Conservation (phyloP, 2,329 filamentous ascomycete genomes). For the Ceratocystis papillata region DNA sequence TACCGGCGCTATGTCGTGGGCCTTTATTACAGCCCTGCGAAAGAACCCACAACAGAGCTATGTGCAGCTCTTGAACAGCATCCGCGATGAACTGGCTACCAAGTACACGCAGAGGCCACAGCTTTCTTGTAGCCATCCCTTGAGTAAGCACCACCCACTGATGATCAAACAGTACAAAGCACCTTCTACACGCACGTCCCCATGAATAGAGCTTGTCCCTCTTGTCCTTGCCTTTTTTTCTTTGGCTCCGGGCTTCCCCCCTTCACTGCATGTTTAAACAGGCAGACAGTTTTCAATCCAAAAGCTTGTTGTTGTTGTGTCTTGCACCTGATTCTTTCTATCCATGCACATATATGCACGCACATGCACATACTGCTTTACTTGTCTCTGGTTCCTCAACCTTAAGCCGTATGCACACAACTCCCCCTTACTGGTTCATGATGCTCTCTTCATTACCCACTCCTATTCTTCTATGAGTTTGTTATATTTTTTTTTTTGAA, state of each 20-base stretch:
- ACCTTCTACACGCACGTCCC: constrained; percentile 12
- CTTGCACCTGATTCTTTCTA: constrained; percentile 1
- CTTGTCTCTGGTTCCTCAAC: background rate
- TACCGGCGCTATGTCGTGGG: constrained; percentile 96
- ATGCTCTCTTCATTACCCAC: background rate
- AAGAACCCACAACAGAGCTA: constrained; percentile 99
- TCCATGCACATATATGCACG: background rate
- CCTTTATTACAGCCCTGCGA: constrained; percentile 83
- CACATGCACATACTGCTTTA: background rate
- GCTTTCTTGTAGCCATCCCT: constrained; percentile 88
- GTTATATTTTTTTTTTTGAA: too few relatives aligned
- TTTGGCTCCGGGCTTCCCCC: background rate
- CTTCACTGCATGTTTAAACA: background rate
- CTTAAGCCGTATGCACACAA: constrained; percentile 1
- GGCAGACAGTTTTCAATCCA: background rate
- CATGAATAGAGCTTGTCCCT: background rate
- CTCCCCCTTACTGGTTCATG: background rate
- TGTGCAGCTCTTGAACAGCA: constrained; percentile 89
- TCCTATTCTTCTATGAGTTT: constrained; percentile 3
- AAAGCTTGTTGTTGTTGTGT: constrained; percentile 1
- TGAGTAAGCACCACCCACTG: constrained; percentile 53
- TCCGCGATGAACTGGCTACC: constrained; percentile 76
- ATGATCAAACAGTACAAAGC: constrained; percentile 23
- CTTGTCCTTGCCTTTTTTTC: background rate
- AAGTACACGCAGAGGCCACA: constrained; percentile 95